phyloP scores from a whole-genome alignment of 2,329 filamentous ascomycete genomes.

The Aspergillus hortae region DNA sequence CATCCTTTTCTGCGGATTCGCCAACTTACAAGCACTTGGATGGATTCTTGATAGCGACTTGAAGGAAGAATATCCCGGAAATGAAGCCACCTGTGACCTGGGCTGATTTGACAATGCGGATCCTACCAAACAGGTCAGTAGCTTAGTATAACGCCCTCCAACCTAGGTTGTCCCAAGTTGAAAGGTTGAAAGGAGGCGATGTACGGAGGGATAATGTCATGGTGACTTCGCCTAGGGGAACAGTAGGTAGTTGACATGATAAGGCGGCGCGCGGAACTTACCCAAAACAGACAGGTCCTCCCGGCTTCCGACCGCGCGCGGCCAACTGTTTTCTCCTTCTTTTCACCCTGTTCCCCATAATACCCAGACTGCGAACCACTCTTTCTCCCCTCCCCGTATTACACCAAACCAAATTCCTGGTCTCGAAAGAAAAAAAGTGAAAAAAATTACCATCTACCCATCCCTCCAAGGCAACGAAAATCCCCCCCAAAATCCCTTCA shows the following conservation, averaged over 20 bases:
- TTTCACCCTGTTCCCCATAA: background rate
- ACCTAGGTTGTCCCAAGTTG: too few species aligned
- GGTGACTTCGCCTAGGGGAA: background rate
- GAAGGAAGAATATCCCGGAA: too few species aligned
- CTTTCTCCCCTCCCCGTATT: background rate
- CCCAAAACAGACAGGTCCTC: background rate
- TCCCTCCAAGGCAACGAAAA: conserved; percentile 13
- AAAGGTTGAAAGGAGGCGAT: too few species aligned
- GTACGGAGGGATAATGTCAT: too few species aligned
- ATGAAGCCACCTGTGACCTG: too few species aligned
- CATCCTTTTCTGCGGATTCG: conserved; percentile 26
- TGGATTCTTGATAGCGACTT: too few species aligned
- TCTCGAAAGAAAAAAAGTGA: too few species aligned
- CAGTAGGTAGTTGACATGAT: background rate
- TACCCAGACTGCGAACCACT: too few species aligned
- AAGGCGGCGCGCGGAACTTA: background rate
- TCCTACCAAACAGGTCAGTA: too few species aligned
- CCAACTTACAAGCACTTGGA: too few species aligned
- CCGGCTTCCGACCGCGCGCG: background rate
- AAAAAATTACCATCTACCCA: conserved; percentile 14
- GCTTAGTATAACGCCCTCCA: too few species aligned
- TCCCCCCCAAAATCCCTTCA: conserved; percentile 32
- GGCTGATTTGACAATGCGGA: too few species aligned
- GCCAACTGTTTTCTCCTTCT: background rate
- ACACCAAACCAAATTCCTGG: background rate